Conservation (phyloP, 495 filamentous ascomycete species). For the Chaetomium cochliodes region DNA sequence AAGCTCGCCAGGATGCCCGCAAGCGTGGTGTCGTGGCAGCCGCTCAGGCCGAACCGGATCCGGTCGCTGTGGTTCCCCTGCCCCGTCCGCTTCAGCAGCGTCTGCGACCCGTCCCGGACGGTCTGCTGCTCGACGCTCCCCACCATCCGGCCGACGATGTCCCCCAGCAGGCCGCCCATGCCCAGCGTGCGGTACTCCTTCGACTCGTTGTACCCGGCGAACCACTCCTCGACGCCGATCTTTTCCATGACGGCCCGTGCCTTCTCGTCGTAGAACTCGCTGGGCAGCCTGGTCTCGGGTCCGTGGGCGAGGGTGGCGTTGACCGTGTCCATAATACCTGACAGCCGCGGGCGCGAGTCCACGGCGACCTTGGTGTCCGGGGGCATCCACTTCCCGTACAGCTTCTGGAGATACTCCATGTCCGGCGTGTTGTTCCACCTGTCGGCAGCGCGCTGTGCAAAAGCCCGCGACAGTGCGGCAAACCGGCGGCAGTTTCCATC, state of each 20-base stretch:
- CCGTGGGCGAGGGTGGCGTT: constrained; percentile 89
- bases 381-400: constrained; percentile 83
- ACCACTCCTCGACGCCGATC: constrained; percentile 92
- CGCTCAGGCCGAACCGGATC: constrained; percentile 62
- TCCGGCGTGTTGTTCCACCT: constrained; percentile 80
- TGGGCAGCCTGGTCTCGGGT: constrained; percentile 68
- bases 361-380: constrained; percentile 68
- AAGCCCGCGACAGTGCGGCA: constrained; percentile 72
- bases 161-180: constrained; percentile 79
- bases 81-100: constrained; percentile 51
- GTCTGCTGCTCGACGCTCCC: constrained; percentile 55
- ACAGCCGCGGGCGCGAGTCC: constrained; percentile 78
- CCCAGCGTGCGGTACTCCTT: constrained; percentile 82
- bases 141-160: constrained; percentile 82
- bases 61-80: constrained; percentile 54
- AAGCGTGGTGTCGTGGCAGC: constrained; percentile 94
- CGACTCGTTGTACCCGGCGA: constrained; percentile 77
- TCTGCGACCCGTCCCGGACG: constrained; percentile 27
- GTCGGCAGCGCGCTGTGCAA: constrained; percentile 75
- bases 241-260: constrained; percentile 67
- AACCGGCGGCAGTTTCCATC: constrained; percentile 82
- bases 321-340: constrained; percentile 90
- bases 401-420: constrained; percentile 76
- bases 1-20: constrained; percentile 74
- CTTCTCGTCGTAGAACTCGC: constrained; percentile 83